Percentiles rank a stretch among this genome's conserved stretches.
Conservation (phyloP, 208 protist genomes). For the Crithidia acanthocephali region DNA sequence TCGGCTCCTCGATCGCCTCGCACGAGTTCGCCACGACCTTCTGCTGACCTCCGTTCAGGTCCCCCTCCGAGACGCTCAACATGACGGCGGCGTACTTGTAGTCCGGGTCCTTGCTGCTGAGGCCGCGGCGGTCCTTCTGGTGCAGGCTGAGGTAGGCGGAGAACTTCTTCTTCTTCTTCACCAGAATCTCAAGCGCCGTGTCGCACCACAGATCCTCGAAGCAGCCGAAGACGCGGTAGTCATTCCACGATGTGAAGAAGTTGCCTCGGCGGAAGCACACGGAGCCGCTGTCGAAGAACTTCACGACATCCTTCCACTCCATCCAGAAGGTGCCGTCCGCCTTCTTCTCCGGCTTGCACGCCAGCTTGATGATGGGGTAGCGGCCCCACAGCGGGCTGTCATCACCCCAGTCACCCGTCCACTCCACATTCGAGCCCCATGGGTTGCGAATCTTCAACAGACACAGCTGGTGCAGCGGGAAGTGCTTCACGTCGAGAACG, state of each 20-base stretch:
- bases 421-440: conserved; percentile 74
- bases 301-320: conserved; percentile 71
- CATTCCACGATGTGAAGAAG: conserved; percentile 49
- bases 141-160: conserved; percentile 49
- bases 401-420: conserved; percentile 65
- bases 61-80: conserved; percentile 45
- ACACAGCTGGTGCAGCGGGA: conserved; percentile 51
- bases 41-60: conserved; percentile 33
- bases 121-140: conserved; percentile 63
- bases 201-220: conserved; percentile 47
- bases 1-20: conserved; percentile 50
- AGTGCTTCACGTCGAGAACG: conserved; percentile 60
- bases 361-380: conserved; percentile 58
- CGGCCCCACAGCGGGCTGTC: conserved; percentile 49
- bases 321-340: conserved; percentile 76
- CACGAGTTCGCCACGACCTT: conserved; percentile 42
- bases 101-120: conserved; percentile 41
- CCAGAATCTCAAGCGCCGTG: conserved; percentile 48
- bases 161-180: conserved; percentile 37
- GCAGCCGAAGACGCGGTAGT: conserved; percentile 54
- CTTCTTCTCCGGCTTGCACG: conserved; percentile 50
- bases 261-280: conserved; percentile 60
- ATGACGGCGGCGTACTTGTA: conserved; percentile 57
- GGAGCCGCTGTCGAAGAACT: conserved; percentile 65
- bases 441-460: conserved; percentile 76